Evolutionary conservation across 139 green algal genomes (phyloP), one percentile per base, ranked within the genome.

Genomic region (Dunaliella primolecta): DNA sequence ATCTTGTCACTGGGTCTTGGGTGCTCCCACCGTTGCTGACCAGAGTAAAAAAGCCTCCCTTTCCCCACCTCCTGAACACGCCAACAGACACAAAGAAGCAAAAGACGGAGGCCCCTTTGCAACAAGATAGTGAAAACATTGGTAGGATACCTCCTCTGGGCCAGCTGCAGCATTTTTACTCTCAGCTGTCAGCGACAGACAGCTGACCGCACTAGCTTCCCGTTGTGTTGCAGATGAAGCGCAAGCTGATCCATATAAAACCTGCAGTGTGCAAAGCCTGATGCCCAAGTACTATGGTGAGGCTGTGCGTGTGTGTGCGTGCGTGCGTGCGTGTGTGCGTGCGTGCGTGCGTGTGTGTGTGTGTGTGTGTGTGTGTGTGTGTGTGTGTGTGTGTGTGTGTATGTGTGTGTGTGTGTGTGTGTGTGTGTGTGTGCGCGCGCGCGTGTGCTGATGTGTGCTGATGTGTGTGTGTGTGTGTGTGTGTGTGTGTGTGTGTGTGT

Each of bases 261-360:
- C 34, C 36, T 32, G 35, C 20, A 82, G 78, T 23, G 87, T 90
- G 0, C 87, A 90, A 3, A 81, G 84, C 21, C 78, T 89, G 29
- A 93, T 93, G 90, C 81, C 46, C 20, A 37, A 37, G 3, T 93
- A 93, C 78, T 93, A 93, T 84, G 86, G 90, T 93, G 71, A 83
- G 88, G 46, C 55, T 72, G 46, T 64, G 46, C 15, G 15, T 64
- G 46, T 64, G 7, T 15, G 46, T 25, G 46, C 15, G 46, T 64
- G 46, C 15, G 46, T 64, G 46, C 15, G 46, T 64, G 46, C 15
- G 46, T 64, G 46, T 64, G 46, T 64, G 46, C 15, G 46, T 15
- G 30, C 33, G 24, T 31, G 24, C 57, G 81, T 34, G n/a, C 35
- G 29, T 81, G 24, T 32, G 37, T n/a, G n/a, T n/a, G n/a, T n/a